Base-by-base conservation (phyloP, 179 eudicot genomes). In the Camellia oleifera region DNA sequence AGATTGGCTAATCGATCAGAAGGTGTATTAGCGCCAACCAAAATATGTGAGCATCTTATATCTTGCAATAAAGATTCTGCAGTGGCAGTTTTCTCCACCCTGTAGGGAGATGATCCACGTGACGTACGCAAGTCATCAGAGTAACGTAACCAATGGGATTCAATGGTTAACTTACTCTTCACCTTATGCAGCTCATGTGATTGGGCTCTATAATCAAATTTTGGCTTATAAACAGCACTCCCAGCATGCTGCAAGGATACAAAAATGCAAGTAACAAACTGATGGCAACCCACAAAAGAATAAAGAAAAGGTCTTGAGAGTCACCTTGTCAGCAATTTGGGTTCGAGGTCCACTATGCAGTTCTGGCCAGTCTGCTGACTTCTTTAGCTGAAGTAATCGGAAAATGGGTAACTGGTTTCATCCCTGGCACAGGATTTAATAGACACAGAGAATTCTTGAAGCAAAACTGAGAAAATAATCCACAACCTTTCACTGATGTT, bases 381-480 rank as follows among this genome's bases (percentile, higher is more conserved):
- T 65, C 52, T 48, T 48, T 48, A 48, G 52, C 5, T 4, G 52
- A 82, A 45, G 58, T n/a, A 44, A 20, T 77, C 44, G 63, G 63
- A n/a, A 61, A 18, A 14, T 44, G 87, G 54, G 89, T 83, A 82
- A 83, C 86, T 3, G 75, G 63, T 85, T 94, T 95, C 86, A 90
- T 80, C 10, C 86, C 85, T 0, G 97, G 96, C n/a, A 94, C 79
- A 40, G 93, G 98, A 88, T 92, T 92, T 11, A 91, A 68, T 2
- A 94, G 86, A 45, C 92, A 85, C 88, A 94, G 82, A 60, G 98
- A 85, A 80, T 88, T 91, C 87, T 89, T 95, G 12, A 91, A 84
- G 85, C 96, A 92, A 80, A 96, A 85, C 81, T 90, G 88, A 69
- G 99, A 94, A 81, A 96, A 88, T 62, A 96, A 87, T 12, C 94